Conservation (phyloP, 495 filamentous ascomycete genomes). For the Lophium mytilinum region DNA sequence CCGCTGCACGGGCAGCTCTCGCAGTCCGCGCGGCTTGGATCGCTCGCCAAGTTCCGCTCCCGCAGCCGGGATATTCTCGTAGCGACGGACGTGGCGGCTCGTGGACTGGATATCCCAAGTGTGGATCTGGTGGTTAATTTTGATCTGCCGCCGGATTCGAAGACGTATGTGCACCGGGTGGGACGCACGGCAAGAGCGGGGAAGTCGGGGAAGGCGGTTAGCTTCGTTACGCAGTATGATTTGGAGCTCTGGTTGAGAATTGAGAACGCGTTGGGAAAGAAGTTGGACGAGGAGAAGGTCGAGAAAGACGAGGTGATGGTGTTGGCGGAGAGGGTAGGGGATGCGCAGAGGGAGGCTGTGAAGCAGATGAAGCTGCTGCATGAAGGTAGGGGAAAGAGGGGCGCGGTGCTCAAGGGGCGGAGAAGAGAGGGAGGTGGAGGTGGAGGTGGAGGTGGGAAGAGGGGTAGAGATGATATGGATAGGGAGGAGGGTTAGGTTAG, state of each 20-base stretch:
- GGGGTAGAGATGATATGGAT: slow-evolving; percentile 72
- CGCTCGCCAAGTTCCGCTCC: slow-evolving; percentile 78
- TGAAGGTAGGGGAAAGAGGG: slow-evolving; percentile 64
- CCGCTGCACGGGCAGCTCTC: slow-evolving; percentile 86
- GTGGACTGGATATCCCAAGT: slow-evolving; percentile 88
- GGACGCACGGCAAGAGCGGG: slow-evolving; percentile 90
- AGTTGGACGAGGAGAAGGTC: slow-evolving; percentile 56
- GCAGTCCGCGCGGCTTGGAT: slow-evolving; percentile 73
- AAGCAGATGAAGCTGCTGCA: slow-evolving; percentile 76
- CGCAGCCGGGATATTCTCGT: slow-evolving; percentile 74
- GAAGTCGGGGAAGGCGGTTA: slow-evolving; percentile 73
- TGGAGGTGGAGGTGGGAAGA: slow-evolving; percentile 38
- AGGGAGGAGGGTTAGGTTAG: slow-evolving; percentile 56
- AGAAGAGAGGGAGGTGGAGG: slow-evolving; percentile 27
- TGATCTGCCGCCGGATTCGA: slow-evolving; percentile 72
- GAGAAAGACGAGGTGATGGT: slow-evolving; percentile 85
- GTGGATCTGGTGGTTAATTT: slow-evolving; percentile 87
- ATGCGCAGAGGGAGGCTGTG: slow-evolving; percentile 76
- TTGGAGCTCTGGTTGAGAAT: slow-evolving; percentile 79
- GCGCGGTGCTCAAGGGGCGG: slow-evolving; percentile 50
- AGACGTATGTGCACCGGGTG: slow-evolving; percentile 93
- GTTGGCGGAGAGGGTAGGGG: slow-evolving; percentile 64
- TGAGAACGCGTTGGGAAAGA: slow-evolving; percentile 70
- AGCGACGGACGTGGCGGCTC: slow-evolving; percentile 91
- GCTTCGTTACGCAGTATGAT: slow-evolving; percentile 84